phyloP scores from a whole-genome alignment of 106 monocot genomes.

The Dendrobium nobile region DNA sequence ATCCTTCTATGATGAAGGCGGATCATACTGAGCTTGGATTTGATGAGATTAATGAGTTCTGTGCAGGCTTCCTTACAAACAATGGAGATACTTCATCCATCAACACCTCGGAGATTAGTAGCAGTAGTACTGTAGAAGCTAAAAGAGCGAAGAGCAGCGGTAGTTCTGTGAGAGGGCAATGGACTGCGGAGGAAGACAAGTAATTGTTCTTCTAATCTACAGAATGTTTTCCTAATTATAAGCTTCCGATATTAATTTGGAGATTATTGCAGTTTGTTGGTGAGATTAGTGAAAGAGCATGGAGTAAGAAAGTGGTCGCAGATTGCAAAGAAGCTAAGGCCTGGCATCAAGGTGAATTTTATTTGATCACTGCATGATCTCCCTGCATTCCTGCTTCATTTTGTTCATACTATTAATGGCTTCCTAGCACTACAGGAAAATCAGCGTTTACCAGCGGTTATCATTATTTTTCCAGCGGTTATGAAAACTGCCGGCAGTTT shows the following conservation, averaged over 20 bases:
- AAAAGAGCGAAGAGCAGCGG: too few species aligned
- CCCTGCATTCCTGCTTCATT: too few species aligned
- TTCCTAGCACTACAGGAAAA: too few species aligned
- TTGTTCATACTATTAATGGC: too few species aligned
- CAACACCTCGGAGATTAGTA: too few species aligned
- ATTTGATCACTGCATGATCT: not conserved
- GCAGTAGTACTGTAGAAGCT: too few species aligned
- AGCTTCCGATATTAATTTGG: not conserved
- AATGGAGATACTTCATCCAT: not conserved
- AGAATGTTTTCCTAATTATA: not conserved
- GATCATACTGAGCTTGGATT: not conserved
- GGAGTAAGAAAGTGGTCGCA: conserved; percentile 70
- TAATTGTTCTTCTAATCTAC: not conserved
- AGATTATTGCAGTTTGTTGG: conserved; percentile 31
- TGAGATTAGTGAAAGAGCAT: conserved; percentile 55
- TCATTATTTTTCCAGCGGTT: too few species aligned
- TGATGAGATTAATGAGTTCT: not conserved
- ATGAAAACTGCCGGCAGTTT: too few species aligned
- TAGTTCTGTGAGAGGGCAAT: not conserved
- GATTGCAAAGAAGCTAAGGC: conserved; percentile 70
- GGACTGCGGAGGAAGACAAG: conserved; percentile 8
- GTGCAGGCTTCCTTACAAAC: too few species aligned
- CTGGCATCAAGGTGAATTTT: conserved; percentile 61
- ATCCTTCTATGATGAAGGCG: too few species aligned
- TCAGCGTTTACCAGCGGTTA: too few species aligned